phyloP scores from a whole-genome alignment of 2,329 filamentous ascomycete genomes.

The Zasmidium citrigriseum region DNA sequence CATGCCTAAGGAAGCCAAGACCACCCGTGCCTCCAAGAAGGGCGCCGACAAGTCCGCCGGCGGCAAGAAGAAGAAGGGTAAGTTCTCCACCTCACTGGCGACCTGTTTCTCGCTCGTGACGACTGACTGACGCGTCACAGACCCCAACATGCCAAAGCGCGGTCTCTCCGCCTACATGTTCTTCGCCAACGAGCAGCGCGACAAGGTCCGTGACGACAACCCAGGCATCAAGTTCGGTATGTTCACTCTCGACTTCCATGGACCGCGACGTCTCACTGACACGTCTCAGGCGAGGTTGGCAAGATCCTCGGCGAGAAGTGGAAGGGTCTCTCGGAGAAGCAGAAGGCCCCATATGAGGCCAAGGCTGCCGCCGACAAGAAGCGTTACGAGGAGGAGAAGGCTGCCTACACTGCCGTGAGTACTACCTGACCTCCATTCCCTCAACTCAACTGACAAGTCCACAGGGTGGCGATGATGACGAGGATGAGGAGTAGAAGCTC shows the following conservation, averaged over 20 bases:
- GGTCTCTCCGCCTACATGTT: conserved; percentile 99
- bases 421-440: not conserved
- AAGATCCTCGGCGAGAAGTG: conserved; percentile 98
- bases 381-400: conserved; percentile 98
- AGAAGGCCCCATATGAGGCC: conserved; percentile 90
- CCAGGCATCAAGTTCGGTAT: conserved; percentile 93
- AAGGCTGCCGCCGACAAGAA: conserved; percentile 98
- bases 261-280: conserved; percentile 1
- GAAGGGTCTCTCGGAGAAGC: conserved; percentile 94
- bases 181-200: conserved; percentile 99
- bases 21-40: conserved; percentile 61
- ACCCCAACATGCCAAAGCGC: conserved; percentile 98
- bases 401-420: conserved; percentile 78
- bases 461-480: conserved; percentile 39
- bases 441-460: conserved; percentile 18
- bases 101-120: not conserved
- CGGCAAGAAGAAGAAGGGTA: conserved; percentile 74
- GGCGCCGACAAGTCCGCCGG: conserved; percentile 41
- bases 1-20: conserved; percentile 70
- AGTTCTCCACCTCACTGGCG: conserved; percentile 26
- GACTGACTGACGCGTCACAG: conserved; percentile 47
- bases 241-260: conserved; percentile 29
- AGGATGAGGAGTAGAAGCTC: conserved; percentile 37
- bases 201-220: conserved; percentile 98
- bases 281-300: conserved; percentile 76